Conservation (phyloP, 192 early-diverging fungal genomes). For the Kappamyces sp. region DNA sequence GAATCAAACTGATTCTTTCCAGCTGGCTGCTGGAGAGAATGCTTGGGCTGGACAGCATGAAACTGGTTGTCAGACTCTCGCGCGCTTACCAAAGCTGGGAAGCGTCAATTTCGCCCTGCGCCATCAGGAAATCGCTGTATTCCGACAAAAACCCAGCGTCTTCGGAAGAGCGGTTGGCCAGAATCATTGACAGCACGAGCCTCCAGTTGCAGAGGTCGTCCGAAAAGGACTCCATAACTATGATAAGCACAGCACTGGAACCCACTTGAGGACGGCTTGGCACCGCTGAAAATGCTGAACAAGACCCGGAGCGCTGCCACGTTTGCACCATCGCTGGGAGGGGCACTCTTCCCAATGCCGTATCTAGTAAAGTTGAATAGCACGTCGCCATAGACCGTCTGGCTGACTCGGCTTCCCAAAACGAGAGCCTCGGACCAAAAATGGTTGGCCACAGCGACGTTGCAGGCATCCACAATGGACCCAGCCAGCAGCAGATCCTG, state of each 20-base stretch:
- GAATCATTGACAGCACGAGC: slow-evolving; percentile 64
- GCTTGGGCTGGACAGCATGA: neutral
- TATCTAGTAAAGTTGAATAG: slow-evolving; percentile 63
- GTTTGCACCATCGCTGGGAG: slow-evolving; percentile 24
- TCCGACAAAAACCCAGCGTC: slow-evolving; percentile 63
- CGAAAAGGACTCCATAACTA: slow-evolving; percentile 15
- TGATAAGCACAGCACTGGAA: neutral
- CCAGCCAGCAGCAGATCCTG: slow-evolving; percentile 55
- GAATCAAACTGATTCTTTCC: neutral
- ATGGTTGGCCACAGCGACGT: slow-evolving; percentile 35
- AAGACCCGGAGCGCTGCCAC: slow-evolving; percentile 4
- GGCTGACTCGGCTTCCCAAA: slow-evolving; percentile 80
- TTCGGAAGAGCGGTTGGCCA: slow-evolving; percentile 77
- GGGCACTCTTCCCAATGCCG: slow-evolving; percentile 29
- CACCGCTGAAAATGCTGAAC: neutral
- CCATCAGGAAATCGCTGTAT: slow-evolving; percentile 71
- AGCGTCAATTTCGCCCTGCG: slow-evolving; percentile 46
- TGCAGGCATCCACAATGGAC: slow-evolving; percentile 53
- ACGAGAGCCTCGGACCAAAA: slow-evolving; percentile 90
- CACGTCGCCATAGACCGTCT: slow-evolving; percentile 75
- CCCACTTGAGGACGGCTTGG: neutral
- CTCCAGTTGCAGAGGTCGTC: slow-evolving; percentile 63
- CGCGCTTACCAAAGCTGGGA: slow-evolving; percentile 74
- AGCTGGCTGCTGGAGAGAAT: neutral
- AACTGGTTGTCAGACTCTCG: no score